A percentile compares a stretch with the other conserved stretches of the same genome.
Evolutionary conservation across 2,329 filamentous ascomycete genomes (phyloP).

Genomic region (Didymella lethalis): DNA sequence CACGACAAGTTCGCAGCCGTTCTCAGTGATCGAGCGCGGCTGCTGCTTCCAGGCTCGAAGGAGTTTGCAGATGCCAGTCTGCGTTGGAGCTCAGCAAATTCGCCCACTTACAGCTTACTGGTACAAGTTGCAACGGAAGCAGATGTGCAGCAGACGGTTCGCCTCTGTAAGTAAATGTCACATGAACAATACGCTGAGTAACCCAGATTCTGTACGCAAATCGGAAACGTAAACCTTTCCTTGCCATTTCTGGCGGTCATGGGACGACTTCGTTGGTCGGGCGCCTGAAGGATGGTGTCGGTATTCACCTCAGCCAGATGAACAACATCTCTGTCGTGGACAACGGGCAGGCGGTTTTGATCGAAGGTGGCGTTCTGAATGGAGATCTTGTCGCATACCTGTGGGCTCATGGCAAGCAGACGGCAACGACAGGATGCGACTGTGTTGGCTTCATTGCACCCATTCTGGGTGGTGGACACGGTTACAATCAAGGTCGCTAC

Average conservation of each 20-base stretch:
- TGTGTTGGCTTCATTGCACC: conserved; percentile 63
- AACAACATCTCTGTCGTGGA: conserved; percentile 1
- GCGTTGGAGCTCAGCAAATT: conserved; percentile 20
- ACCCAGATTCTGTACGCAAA: conserved; percentile 33
- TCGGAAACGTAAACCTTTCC: conserved; percentile 42
- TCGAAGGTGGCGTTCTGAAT: conserved; percentile 39
- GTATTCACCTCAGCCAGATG: conserved; percentile 6
- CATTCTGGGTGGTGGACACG: conserved; percentile 65
- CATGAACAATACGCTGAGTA: neutral
- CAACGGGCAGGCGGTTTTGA: conserved; percentile 1
- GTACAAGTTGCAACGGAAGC: conserved; percentile 31
- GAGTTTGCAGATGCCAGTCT: neutral
- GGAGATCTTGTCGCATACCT: conserved; percentile 37
- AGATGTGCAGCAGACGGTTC: conserved; percentile 33
- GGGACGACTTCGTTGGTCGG: conserved; percentile 38
- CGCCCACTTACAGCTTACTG: conserved; percentile 27
- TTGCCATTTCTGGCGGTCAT: conserved; percentile 50
- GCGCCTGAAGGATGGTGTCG: conserved; percentile 26
- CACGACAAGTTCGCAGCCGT: neutral
- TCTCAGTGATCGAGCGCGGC: neutral
- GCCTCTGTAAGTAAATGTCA: neutral
- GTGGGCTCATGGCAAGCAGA: conserved; percentile 39
- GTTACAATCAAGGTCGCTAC: conserved; percentile 61
- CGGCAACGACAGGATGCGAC: conserved; percentile 31
- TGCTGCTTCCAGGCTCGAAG: neutral